Evolutionary conservation across 2,329 filamentous ascomycete species (phyloP).

Genomic region (Curvularia lunata): DNA sequence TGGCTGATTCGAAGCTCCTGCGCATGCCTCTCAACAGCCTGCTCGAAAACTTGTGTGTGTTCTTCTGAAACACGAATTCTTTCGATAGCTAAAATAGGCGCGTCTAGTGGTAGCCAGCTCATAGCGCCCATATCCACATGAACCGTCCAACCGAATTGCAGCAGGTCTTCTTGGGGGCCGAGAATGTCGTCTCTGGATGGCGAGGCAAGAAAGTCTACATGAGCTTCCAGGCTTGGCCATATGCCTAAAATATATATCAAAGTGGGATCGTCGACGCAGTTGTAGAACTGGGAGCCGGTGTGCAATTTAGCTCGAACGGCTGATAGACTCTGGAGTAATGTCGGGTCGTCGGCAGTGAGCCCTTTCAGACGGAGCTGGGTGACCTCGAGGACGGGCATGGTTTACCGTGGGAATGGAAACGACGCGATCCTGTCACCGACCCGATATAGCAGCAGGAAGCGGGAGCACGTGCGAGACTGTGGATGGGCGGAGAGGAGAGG

Average conservation of each 20-base stretch:
- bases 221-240: constrained; percentile 39
- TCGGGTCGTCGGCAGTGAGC: constrained; percentile 24
- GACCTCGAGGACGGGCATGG: constrained; percentile 39
- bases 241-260: constrained; percentile 42
- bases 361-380: constrained; percentile 38
- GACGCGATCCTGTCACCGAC: constrained; percentile 26
- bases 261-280: constrained; percentile 36
- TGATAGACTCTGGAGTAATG: constrained; percentile 40
- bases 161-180: constrained; percentile 37
- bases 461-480: constrained; percentile 3
- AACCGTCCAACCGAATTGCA: constrained; percentile 40
- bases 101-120: constrained; percentile 30
- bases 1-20: constrained; percentile 24
- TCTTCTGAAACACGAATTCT: constrained; percentile 23
- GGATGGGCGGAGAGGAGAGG: not conserved
- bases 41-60: constrained; percentile 21
- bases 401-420: constrained; percentile 19
- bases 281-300: constrained; percentile 40
- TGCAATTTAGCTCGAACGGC: constrained; percentile 33
- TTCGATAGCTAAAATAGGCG: constrained; percentile 36
- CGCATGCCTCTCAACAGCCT: constrained; percentile 20
- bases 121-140: constrained; percentile 34
- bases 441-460: constrained; percentile 34
- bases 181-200: constrained; percentile 35
- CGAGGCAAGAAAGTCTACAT: constrained; percentile 38